Base-by-base conservation (phyloP, 2,329 filamentous ascomycete genomes). In the Zymoseptoria brevis region DNA sequence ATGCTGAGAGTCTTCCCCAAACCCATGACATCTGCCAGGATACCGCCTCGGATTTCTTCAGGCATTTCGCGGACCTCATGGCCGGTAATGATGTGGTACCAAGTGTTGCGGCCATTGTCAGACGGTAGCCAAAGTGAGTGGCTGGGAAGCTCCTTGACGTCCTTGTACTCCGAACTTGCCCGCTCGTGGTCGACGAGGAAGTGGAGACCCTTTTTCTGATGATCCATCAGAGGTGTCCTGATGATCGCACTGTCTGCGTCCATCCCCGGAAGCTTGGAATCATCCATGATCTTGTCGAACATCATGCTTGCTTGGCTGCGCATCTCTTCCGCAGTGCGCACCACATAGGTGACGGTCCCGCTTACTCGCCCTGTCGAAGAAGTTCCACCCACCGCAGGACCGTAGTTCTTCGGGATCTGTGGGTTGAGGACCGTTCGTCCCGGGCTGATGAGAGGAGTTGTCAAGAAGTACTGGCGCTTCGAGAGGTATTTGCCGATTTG, bases 171-270 rank as follows among this genome's bases (percentile, higher is more conserved):
- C 19, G 83, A 82, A 55, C 81, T 81, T n/a, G 79, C 78, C 11
- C 82, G 79, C 74, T 97, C 93, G 62, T 89, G 88, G 19, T 83
- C 82, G 8, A 80, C 84, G 87, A 97, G 90, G 71, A 96, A 97
- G 71, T 86, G 84, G 0, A 97, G 80, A 0, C 88, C 93, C 74
- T 96, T 91, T 72, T 90, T 94, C 73, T 97, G 93, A 74, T 97
- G 93, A 59, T 82, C 81, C 50, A 96, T 83, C 19, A 97, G 76
- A 26, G 83, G 79, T 0, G 77, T 80, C 0, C 87, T 91, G 58
- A 81, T 80, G 56, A 94, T 81, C 6, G 77, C 74, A 2, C 75
- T 64, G 56, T 84, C 80, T 0, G 89, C 82, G 3, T 93, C 85
- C 76, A 87, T 85, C 64, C 87, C 82, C 0, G 88, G 88, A 6